These are phyloP conservation scores for Petrea volubilis DNA, from an alignment of 257 asterid genomes.

Conservation along the genomic window DNA sequence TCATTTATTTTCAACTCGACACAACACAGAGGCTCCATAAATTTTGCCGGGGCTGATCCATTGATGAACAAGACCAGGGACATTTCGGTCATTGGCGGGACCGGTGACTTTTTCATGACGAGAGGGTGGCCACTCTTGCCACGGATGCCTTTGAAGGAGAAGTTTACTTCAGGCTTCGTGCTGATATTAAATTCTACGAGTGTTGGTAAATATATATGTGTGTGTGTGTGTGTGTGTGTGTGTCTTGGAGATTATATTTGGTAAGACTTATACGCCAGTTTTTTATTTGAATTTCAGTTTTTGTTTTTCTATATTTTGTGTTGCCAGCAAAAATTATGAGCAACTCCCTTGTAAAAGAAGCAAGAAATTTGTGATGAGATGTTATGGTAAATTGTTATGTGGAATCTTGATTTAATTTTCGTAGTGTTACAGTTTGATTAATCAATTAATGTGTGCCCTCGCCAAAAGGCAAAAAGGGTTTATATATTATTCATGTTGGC, in stretches of 20 bases:
- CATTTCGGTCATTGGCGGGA: slow-evolving; percentile 76
- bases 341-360: background rate
- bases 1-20: slow-evolving; percentile 65
- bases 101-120: slow-evolving; percentile 85
- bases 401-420: background rate
- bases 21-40: slow-evolving; percentile 47
- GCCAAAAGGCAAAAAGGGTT: too few relatives aligned
- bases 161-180: slow-evolving; percentile 67
- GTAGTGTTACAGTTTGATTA: too few relatives aligned
- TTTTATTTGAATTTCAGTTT: background rate
- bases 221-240: too few relatives aligned
- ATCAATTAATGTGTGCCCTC: too few relatives aligned
- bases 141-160: slow-evolving; percentile 66
- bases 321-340: background rate
- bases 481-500: too few relatives aligned
- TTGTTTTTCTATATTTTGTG: background rate
- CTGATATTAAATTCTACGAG: slow-evolving; percentile 62
- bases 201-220: slow-evolving; percentile 69
- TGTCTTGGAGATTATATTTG: too few relatives aligned
- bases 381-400: background rate
- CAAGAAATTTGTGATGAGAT: background rate
- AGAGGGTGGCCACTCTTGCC: slow-evolving; percentile 57
- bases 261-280: too few relatives aligned
- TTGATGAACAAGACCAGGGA: slow-evolving; percentile 69
- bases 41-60: slow-evolving; percentile 70